Base-by-base conservation (phyloP, 1,139 yeast species). In the Hyphopichia pseudoburtonii region DNA sequence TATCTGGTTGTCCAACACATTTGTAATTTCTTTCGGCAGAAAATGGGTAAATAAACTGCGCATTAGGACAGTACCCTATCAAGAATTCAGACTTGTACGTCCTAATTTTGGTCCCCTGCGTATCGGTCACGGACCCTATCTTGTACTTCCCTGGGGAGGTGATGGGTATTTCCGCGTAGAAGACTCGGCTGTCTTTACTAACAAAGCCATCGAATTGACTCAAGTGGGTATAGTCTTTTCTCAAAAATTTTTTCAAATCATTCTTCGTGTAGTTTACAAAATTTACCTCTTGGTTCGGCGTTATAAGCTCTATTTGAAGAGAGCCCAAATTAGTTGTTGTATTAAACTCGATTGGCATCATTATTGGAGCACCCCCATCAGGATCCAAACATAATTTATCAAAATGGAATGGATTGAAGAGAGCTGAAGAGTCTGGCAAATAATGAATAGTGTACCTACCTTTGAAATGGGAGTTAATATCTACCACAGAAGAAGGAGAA, bases 401-500 rank as follows among this genome's bases (percentile, higher is more conserved):
- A 28, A 75, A 77, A 32, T 73, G 77, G 47, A 81, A 78, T 2
- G 97, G 97, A 47, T 90, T 88, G 54, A 94, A 67, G 49, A 73
- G 70, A 2, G 95, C 96, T 0, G 95, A 83, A 30, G 95, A 86
- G 56, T 92, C 97, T 0, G 98, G 98, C 30, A 94, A 66, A 47
- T 86, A 86, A 50, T 90, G 86, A 47, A 92, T 84, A 2, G 92
- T 86, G 52, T 86, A 86, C 39, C 79, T 80, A 34, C 97, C 98
- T 49, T 79, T 82, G 54, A 92, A 85, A 56, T 89, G 95, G 3
- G 82, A 66, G 24, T 86, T 76, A 39, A 82, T 72, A 48, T 87
- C 86, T 17, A 76, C 53, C 6, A 81, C 64, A 39, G 65, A 54
- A n/a, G 58, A 56, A 1, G 71, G 48, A 34, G 60, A 63, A 5